These are phyloP conservation scores for Trichoderma citrinoviride DNA, from an alignment of 2,329 filamentous ascomycete genomes.

Conservation along the genomic window DNA sequence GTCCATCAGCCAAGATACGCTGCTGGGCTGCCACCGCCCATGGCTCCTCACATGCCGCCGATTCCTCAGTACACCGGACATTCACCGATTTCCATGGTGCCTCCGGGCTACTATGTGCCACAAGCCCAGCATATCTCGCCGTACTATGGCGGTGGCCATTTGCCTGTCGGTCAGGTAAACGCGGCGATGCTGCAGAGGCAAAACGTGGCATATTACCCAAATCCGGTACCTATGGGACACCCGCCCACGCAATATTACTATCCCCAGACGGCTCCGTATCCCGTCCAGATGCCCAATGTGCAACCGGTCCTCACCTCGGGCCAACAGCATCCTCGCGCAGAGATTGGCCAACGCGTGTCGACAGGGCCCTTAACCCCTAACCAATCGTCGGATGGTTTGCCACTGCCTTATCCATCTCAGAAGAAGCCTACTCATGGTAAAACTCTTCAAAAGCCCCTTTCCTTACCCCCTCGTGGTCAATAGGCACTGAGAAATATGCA, in stretches of 20 bases:
- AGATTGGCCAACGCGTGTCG: constrained; percentile 28
- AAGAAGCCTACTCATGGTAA: constrained; percentile 1
- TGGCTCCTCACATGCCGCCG: constrained; percentile 40
- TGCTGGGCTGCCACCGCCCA: constrained; percentile 37
- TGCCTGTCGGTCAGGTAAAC: constrained; percentile 40
- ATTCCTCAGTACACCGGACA: constrained; percentile 43
- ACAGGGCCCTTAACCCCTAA: constrained; percentile 20
- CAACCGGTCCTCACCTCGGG: constrained; percentile 36
- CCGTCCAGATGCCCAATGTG: constrained; percentile 33
- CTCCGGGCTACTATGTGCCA: constrained; percentile 48
- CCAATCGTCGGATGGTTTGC: not conserved
- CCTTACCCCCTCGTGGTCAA: not conserved
- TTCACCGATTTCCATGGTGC: constrained; percentile 38
- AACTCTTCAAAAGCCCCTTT: not conserved
- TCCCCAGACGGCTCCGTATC: constrained; percentile 38
- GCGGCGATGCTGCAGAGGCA: constrained; percentile 37
- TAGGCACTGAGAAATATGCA: not conserved
- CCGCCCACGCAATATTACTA: constrained; percentile 48
- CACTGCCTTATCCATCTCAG: not conserved
- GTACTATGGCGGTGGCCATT: constrained; percentile 43
- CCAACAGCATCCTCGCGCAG: constrained; percentile 35
- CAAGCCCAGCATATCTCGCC: constrained; percentile 44
- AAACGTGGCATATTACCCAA: constrained; percentile 45
- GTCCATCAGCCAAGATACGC: constrained; percentile 35
- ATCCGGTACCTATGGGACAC: constrained; percentile 43